These are phyloP conservation scores for Aspergillus neotritici DNA, from an alignment of 2,329 filamentous ascomycete genomes.

Conservation along the genomic window DNA sequence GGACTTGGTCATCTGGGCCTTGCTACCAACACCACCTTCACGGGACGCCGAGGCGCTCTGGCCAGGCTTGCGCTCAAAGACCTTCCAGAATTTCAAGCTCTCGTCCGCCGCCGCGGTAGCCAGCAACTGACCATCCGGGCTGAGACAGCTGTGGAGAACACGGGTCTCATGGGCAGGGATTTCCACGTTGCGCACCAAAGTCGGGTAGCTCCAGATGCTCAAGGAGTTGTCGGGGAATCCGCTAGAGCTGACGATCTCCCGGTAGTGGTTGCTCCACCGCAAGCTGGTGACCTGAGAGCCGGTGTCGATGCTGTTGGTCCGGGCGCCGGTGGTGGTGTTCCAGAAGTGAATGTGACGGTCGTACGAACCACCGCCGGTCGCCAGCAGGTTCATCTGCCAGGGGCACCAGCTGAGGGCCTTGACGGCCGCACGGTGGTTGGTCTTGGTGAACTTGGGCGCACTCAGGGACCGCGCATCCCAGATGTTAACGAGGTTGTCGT, in stretches of 20 bases:
- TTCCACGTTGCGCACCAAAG: slow-evolving; percentile 93
- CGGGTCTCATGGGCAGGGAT: slow-evolving; percentile 96
- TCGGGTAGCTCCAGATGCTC: slow-evolving; percentile 98
- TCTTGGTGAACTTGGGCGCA: slow-evolving; percentile 98
- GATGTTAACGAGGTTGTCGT: slow-evolving; percentile 98
- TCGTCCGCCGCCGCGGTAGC: slow-evolving; percentile 95
- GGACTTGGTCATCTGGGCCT: slow-evolving; percentile 84
- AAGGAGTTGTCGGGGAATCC: slow-evolving; percentile 99
- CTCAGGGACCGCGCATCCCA: slow-evolving; percentile 93
- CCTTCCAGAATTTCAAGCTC: slow-evolving; percentile 99
- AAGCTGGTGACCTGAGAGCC: slow-evolving; percentile 95
- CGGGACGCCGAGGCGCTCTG: slow-evolving; percentile 57
- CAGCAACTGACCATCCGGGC: slow-evolving; percentile 95
- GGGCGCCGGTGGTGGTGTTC: slow-evolving; percentile 96
- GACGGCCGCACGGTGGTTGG: slow-evolving; percentile 97
- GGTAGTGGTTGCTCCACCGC: slow-evolving; percentile 93
- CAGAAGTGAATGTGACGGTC: slow-evolving; percentile 99
- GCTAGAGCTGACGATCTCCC: slow-evolving; percentile 94
- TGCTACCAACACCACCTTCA: slow-evolving; percentile 63
- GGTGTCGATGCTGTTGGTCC: slow-evolving; percentile 98
- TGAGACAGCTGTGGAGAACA: slow-evolving; percentile 93
- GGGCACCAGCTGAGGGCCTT: slow-evolving; percentile 99
- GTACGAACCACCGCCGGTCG: slow-evolving; percentile 91
- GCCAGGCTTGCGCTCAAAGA: slow-evolving; percentile 97
- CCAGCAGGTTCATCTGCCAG: slow-evolving; percentile 95